phyloP scores from a whole-genome alignment of 495 filamentous ascomycete genomes.

The Podospora anserina region DNA sequence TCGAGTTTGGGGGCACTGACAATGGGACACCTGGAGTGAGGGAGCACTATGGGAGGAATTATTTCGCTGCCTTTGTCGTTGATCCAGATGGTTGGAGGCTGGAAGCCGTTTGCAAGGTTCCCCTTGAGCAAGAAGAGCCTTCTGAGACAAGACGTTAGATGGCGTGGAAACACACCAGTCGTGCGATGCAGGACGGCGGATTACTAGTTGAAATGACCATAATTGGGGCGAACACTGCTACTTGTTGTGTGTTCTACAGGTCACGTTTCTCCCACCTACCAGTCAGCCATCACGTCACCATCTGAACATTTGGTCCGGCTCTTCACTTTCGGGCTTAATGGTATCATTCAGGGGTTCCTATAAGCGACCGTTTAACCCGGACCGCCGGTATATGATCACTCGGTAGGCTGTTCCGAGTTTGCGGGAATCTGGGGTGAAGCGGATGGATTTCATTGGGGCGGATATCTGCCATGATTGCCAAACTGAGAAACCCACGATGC shows the following conservation, averaged over 20 bases:
- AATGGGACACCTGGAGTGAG: constrained; percentile 41
- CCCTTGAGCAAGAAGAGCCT: neutral
- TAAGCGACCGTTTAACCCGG: neutral
- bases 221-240: neutral
- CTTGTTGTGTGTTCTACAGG: neutral
- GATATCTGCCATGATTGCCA: neutral
- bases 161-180: constrained; percentile 1
- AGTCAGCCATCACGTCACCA: neutral
- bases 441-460: neutral
- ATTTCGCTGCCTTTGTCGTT: constrained; percentile 45
- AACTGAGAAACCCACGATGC: neutral
- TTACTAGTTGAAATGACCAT: neutral
- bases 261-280: neutral
- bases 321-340: neutral
- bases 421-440: neutral
- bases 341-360: neutral
- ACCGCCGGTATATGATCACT: neutral
- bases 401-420: neutral
- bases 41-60: constrained; percentile 32
- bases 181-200: neutral
- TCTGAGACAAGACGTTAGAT: neutral
- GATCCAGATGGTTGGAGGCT: constrained; percentile 42
- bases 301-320: neutral
- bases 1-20: constrained; percentile 33
- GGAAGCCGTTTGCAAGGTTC: constrained; percentile 37